Conservation (phyloP, 495 filamentous ascomycete genomes). For the Tuber aestivum region DNA sequence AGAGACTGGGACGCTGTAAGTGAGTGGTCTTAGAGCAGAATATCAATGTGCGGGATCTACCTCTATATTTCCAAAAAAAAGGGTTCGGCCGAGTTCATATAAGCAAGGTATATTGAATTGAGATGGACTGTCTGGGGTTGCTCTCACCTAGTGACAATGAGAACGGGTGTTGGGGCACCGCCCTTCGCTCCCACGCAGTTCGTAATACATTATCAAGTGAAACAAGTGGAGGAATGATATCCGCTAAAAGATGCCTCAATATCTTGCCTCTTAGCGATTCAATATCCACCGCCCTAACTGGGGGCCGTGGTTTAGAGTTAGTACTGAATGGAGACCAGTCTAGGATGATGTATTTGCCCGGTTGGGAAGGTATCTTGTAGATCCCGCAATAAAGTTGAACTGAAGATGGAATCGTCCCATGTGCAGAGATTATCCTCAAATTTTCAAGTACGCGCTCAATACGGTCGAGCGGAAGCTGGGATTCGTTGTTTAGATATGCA, state of each 20-base stretch:
- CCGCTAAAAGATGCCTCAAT: not conserved
- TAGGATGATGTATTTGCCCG: slow-evolving; percentile 6
- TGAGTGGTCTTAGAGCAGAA: not conserved
- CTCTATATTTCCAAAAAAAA: not conserved
- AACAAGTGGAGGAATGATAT: not conserved
- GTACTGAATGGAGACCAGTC: slow-evolving; percentile 2
- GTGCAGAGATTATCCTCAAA: not conserved
- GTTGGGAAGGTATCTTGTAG: not conserved
- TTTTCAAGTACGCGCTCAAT: slow-evolving; percentile 9
- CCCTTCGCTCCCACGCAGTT: not conserved
- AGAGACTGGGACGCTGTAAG: not conserved
- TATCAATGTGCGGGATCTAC: not conserved
- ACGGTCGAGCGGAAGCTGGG: no score
- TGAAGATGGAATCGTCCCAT: not conserved
- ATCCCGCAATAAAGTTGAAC: slow-evolving; percentile 16
- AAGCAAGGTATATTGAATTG: not conserved
- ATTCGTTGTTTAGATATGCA: not conserved
- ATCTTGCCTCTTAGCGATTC: not conserved
- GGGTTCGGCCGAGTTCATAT: not conserved
- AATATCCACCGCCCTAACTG: not conserved
- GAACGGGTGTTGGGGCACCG: no score
- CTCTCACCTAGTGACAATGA: not conserved
- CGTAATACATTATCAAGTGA: not conserved
- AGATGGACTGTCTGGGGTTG: not conserved
- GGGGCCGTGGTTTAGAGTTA: not conserved